Evolutionary conservation across 2,329 filamentous ascomycete species (phyloP), one percentile per base, ranked within the genome.

Genomic region (Neurospora sp.): DNA sequence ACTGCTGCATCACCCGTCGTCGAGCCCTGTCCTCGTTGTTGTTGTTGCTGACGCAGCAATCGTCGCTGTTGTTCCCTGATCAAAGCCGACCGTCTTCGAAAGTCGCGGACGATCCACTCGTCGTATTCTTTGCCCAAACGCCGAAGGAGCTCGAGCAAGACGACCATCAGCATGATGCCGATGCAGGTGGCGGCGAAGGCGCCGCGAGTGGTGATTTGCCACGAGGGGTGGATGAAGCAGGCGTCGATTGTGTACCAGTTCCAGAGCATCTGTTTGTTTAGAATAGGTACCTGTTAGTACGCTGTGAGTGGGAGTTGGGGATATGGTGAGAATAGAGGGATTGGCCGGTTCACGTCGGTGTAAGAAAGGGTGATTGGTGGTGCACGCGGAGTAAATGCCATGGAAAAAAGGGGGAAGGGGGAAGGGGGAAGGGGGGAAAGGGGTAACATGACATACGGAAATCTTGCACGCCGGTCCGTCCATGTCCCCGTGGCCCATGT

Each of bases 181-280:
- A 83, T 81, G 77, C 81, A 83, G 15, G 81, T 79, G 8, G 79
- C 81, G 4, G 81, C 81, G 73, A 83, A 82, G 74, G 78, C 78
- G 71, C 81, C 82, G 58, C 79, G 76, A 69, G 75, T 81, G 43
- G 74, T 75, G 69, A 83, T 79, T 42, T 80, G 78, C 81, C 81
- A 83, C 28, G 80, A 78, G 13, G 77, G 74, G 23, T 80, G 74
- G 4, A 83, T 76, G 75, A 83, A 82, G 75, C 81, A 82, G 39
- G 80, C 76, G 69, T 80, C 80, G 70, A 81, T 77, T 0, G 80
- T 82, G 72, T 81, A 78, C 80, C 81, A 82, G 73, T 82, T 83
- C 80, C 80, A 82, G 19, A 82, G 73, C 81, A 83, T 83, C 81
- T 83, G 70, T 13, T 8, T 28, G 42, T 13, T 8, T 28, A 39